phyloP scores from a whole-genome alignment of 495 filamentous ascomycete species.

The Aspergillus taichungensis region DNA sequence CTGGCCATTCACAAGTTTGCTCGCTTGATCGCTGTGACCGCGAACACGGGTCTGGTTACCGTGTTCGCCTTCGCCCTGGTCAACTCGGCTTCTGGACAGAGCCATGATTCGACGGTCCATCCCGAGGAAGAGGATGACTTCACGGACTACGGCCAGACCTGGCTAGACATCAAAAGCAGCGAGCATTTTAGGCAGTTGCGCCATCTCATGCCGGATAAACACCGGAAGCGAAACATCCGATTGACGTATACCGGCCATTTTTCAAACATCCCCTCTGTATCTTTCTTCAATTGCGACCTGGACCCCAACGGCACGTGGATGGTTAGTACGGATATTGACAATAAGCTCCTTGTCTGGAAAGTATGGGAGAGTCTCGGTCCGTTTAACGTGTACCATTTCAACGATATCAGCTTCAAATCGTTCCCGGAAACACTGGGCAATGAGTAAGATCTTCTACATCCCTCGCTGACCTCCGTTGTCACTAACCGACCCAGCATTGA shows the following conservation, averaged over 20 bases:
- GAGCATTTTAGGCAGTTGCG: conserved; percentile 21
- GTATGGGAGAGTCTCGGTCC: conserved; percentile 43
- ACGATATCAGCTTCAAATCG: conserved; percentile 11
- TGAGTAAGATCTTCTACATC: conserved; percentile 12
- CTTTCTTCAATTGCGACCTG: conserved; percentile 57
- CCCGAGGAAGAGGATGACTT: conserved; percentile 15
- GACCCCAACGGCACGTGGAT: conserved; percentile 61
- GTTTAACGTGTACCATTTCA: conserved; percentile 21
- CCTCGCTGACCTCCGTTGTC: not conserved
- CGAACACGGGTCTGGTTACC: conserved; percentile 59
- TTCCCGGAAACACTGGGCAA: conserved; percentile 8
- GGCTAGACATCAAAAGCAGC: conserved; percentile 23
- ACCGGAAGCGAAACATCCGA: conserved; percentile 31
- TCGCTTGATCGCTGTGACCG: conserved; percentile 70
- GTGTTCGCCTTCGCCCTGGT: conserved; percentile 68
- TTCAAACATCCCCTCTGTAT: conserved; percentile 69
- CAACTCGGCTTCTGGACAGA: conserved; percentile 15
- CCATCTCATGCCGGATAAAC: conserved; percentile 21
- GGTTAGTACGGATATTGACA: conserved; percentile 65
- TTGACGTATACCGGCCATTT: conserved; percentile 38
- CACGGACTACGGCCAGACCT: conserved; percentile 24
- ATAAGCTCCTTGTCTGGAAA: conserved; percentile 56
- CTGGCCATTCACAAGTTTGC: conserved; percentile 73
- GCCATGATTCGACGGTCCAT: conserved; percentile 11
- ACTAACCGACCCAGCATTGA: conserved; percentile 12